Conservation (phyloP, 2,329 filamentous ascomycete genomes). For the Aureobasidium subglaciale region DNA sequence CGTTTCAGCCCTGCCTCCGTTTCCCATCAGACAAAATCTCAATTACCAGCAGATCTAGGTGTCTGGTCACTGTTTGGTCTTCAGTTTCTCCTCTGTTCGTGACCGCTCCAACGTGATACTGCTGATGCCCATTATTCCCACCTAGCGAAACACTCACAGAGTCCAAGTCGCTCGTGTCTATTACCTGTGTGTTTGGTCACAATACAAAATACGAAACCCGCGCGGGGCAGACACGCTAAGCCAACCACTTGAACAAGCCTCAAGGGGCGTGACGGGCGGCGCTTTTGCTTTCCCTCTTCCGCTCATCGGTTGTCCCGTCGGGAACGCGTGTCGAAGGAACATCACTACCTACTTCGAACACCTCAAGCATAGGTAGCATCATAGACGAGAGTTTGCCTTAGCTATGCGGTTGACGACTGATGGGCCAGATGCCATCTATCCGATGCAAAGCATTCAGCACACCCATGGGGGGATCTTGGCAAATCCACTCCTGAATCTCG, state of each 20-base stretch:
- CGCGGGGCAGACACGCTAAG: neutral
- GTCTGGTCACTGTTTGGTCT: neutral
- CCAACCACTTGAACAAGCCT: neutral
- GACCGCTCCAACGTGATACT: neutral
- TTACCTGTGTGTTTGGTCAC: neutral
- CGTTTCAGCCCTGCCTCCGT: neutral
- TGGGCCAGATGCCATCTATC: neutral
- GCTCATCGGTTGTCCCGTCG: neutral
- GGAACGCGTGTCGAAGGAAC: slow-evolving; percentile 3
- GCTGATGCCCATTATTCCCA: neutral
- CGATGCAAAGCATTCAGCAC: neutral
- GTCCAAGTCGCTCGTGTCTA: neutral
- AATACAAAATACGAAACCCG: slow-evolving; percentile 1
- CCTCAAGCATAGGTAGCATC: neutral
- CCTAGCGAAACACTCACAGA: neutral
- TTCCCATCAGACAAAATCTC: neutral
- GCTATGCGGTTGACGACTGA: neutral
- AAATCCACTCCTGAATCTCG: slow-evolving; percentile 1
- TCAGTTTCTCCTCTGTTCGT: neutral
- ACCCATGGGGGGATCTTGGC: slow-evolving; percentile 2
- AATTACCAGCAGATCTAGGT: neutral
- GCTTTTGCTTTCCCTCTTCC: neutral
- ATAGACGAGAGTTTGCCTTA: neutral
- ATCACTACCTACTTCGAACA: neutral
- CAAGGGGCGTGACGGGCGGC: neutral